Evolutionary conservation across 2,329 filamentous ascomycete species (phyloP).

Genomic region (Corynespora cassiicola): DNA sequence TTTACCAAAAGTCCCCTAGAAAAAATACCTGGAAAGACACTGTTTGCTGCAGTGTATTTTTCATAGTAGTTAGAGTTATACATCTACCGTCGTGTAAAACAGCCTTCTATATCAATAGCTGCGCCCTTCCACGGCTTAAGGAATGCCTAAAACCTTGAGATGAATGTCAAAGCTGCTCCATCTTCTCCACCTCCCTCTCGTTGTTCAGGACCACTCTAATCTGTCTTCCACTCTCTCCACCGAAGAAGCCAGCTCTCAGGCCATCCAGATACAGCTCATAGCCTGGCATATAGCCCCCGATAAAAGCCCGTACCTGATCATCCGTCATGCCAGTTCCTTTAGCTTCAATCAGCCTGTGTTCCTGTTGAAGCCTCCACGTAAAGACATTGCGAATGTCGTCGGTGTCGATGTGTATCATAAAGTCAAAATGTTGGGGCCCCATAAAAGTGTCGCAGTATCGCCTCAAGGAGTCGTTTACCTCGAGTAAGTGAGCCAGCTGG

Average conservation of each 20-base stretch:
- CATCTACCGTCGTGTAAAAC: no score
- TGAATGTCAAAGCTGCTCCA: constrained; percentile 40
- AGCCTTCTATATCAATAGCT: no score
- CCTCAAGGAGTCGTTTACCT: constrained; percentile 65
- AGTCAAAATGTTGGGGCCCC: constrained; percentile 56
- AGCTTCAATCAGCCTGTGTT: constrained; percentile 69
- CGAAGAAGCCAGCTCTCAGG: constrained; percentile 58
- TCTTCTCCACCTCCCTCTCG: constrained; percentile 51
- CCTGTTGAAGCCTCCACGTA: constrained; percentile 82
- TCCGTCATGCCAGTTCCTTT: constrained; percentile 82
- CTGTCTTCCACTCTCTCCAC: constrained; percentile 52
- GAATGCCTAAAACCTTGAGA: no score
- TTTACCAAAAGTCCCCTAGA: no score
- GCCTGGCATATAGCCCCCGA: constrained; percentile 65
- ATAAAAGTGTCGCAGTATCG: constrained; percentile 58
- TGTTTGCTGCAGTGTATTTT: no score
- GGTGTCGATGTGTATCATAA: constrained; percentile 74
- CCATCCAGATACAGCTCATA: constrained; percentile 63
- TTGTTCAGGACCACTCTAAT: constrained; percentile 58
- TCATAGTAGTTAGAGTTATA: no score
- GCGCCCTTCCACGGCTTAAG: no score
- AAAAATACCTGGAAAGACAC: no score
- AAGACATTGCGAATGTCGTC: constrained; percentile 79
- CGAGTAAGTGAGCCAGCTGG: constrained; percentile 61
- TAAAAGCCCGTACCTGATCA: constrained; percentile 78